Evolutionary conservation across 805 yeast species (phyloP).

Genomic region (Starmerella powellii): DNA sequence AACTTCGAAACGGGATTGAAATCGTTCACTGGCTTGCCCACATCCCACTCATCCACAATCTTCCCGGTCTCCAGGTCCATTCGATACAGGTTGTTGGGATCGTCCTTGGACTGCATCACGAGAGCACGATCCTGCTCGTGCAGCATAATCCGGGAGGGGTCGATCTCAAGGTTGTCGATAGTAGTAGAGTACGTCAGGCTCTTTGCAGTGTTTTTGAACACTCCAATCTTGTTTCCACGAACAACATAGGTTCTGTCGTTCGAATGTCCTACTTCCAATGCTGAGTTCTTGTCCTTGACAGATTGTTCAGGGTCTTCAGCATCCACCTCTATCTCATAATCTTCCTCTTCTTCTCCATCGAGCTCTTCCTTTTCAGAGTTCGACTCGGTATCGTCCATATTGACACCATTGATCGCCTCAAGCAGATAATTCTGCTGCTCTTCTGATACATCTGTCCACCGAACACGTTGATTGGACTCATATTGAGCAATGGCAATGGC

Average conservation of each 20-base stretch:
- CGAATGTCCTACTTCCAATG: slow-evolving; percentile 56
- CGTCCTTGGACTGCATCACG: slow-evolving; percentile 46
- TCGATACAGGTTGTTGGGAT: slow-evolving; percentile 41
- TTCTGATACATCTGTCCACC: slow-evolving; percentile 36
- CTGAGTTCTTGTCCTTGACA: slow-evolving; percentile 40
- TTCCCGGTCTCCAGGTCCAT: slow-evolving; percentile 73
- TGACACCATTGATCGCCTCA: slow-evolving; percentile 40
- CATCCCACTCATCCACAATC: slow-evolving; percentile 72
- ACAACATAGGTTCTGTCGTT: slow-evolving; percentile 68
- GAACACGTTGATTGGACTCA: slow-evolving; percentile 43
- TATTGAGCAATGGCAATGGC: slow-evolving; percentile 43
- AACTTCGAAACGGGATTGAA: slow-evolving; percentile 65
- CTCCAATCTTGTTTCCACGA: slow-evolving; percentile 69
- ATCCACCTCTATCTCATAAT: slow-evolving; percentile 22
- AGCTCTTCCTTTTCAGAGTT: slow-evolving; percentile 25
- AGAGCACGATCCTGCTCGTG: slow-evolving; percentile 62
- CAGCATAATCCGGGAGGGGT: slow-evolving; percentile 59
- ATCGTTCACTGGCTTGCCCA: slow-evolving; percentile 32
- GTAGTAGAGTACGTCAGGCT: slow-evolving; percentile 52
- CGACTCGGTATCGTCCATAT: slow-evolving; percentile 27
- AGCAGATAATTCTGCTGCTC: slow-evolving; percentile 45
- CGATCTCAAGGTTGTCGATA: slow-evolving; percentile 44
- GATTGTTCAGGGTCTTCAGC: slow-evolving; percentile 16
- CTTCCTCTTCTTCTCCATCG: slow-evolving; percentile 30
- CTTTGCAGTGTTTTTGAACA: slow-evolving; percentile 46